phyloP scores from a whole-genome alignment of 371 early-diverging fungal genomes.

The Encephalitozoon hellem region DNA sequence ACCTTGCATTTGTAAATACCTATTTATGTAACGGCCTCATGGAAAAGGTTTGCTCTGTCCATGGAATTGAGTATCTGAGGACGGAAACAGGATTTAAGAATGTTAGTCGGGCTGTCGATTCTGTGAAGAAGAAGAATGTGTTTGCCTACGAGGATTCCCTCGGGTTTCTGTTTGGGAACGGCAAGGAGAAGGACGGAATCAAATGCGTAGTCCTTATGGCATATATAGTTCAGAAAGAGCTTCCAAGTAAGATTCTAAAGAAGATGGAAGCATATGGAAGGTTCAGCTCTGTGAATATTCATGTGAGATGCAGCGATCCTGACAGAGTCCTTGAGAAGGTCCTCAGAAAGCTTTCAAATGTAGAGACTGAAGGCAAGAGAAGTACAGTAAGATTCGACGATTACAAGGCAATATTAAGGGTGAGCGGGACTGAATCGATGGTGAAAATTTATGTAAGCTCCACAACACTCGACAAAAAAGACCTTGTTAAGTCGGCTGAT shows the following conservation, averaged over 20 bases:
- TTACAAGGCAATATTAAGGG: not conserved
- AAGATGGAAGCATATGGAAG: not conserved
- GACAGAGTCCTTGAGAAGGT: not conserved
- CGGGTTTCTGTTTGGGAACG: slow-evolving; percentile 26
- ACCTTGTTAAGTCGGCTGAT: not conserved
- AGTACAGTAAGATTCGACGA: not conserved
- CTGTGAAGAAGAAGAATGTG: not conserved
- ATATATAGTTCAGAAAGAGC: not conserved
- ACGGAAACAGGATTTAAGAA: slow-evolving; percentile 39
- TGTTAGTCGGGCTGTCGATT: slow-evolving; percentile 4
- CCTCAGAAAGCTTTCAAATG: not conserved
- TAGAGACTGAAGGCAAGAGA: not conserved
- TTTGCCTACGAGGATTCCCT: slow-evolving; percentile 36
- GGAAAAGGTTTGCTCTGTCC: not conserved
- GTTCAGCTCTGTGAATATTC: not conserved
- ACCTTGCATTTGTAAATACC: slow-evolving; percentile 19
- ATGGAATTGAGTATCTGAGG: not conserved
- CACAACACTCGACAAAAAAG: not conserved
- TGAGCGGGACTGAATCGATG: slow-evolving; percentile 6
- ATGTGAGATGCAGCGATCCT: not conserved
- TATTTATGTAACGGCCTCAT: slow-evolving; percentile 22
- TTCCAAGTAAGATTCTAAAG: not conserved
- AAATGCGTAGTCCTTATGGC: slow-evolving; percentile 29
- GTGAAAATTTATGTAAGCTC: not conserved
- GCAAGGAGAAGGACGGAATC: slow-evolving; percentile 35